Conservation (phyloP, 352 stramenopile genomes). For the Globisporangium alternatum region DNA sequence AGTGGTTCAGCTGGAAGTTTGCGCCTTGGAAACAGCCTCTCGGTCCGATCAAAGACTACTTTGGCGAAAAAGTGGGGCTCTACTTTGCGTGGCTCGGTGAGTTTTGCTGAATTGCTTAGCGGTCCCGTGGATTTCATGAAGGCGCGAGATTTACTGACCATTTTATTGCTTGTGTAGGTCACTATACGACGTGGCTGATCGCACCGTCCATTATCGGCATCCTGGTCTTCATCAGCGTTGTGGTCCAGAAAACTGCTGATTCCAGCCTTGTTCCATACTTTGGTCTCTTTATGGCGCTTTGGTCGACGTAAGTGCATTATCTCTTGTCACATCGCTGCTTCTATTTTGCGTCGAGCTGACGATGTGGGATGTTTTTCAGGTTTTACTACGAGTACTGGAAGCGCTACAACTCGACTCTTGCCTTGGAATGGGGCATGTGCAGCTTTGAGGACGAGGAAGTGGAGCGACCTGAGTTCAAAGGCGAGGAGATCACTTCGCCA, state of each 20-base stretch:
- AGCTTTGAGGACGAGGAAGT: conserved; percentile 72
- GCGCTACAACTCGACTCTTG: conserved; percentile 64
- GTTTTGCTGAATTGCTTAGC: not conserved
- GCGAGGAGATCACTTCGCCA: conserved; percentile 65
- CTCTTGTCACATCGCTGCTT: not conserved
- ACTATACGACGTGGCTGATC: conserved; percentile 95
- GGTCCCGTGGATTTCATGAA: not conserved
- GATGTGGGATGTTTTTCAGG: conserved; percentile 13
- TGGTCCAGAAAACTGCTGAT: conserved; percentile 53
- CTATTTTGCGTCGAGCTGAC: not conserved
- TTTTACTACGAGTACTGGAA: conserved; percentile 87
- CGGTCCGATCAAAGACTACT: conserved; percentile 74
- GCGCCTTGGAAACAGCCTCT: conserved; percentile 61
- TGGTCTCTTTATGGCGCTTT: conserved; percentile 82
- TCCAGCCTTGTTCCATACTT: conserved; percentile 65
- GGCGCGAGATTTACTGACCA: not conserved
- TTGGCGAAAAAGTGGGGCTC: conserved; percentile 91
- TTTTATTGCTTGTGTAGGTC: conserved; percentile 25
- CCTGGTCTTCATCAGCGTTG: conserved; percentile 85
- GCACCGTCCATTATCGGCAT: conserved; percentile 87
- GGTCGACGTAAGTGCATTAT: conserved; percentile 45
- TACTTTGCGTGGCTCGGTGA: conserved; percentile 96
- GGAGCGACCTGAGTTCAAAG: conserved; percentile 68
- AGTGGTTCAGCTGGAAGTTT: conserved; percentile 69
- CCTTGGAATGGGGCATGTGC: conserved; percentile 74